phyloP scores from a whole-genome alignment of 2,329 filamentous ascomycete species.

The Didymella lethalis region DNA sequence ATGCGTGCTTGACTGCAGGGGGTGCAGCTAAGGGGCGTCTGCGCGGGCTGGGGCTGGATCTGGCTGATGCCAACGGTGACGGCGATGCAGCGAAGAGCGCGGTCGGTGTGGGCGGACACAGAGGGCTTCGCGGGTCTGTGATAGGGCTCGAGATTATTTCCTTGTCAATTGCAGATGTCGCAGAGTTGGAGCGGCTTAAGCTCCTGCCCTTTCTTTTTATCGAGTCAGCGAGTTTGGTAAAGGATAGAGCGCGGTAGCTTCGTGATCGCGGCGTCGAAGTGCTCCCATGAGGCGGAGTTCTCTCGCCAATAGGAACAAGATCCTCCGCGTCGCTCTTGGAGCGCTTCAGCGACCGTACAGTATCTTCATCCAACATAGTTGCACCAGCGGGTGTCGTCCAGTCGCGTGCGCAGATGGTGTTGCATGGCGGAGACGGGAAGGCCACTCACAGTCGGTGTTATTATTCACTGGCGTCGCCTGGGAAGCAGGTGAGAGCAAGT shows the following conservation, averaged over 20 bases:
- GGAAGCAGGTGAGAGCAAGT: slow-evolving; percentile 36
- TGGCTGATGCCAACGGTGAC: slow-evolving; percentile 16
- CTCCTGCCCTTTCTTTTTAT: slow-evolving; percentile 34
- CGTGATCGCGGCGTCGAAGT: slow-evolving; percentile 15
- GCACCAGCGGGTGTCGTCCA: slow-evolving; percentile 8
- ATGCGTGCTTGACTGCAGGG: slow-evolving; percentile 19
- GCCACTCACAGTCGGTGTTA: slow-evolving; percentile 35
- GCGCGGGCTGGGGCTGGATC: slow-evolving; percentile 8
- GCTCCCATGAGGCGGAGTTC: slow-evolving; percentile 26
- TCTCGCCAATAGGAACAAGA: slow-evolving; percentile 27
- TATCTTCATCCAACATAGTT: slow-evolving; percentile 30
- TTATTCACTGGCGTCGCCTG: slow-evolving; percentile 23
- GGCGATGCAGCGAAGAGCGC: slow-evolving; percentile 11
- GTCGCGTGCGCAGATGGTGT: slow-evolving; percentile 10
- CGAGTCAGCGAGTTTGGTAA: slow-evolving; percentile 39
- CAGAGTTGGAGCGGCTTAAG: slow-evolving; percentile 23
- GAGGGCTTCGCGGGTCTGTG: slow-evolving; percentile 25
- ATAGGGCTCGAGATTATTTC: slow-evolving; percentile 40
- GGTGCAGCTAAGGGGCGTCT: not conserved
- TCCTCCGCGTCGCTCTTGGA: slow-evolving; percentile 18
- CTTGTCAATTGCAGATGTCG: slow-evolving; percentile 29
- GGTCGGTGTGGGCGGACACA: slow-evolving; percentile 26
- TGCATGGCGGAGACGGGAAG: slow-evolving; percentile 20
- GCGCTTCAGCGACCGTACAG: slow-evolving; percentile 33
- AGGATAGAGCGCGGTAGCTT: slow-evolving; percentile 35